Evolutionary conservation across 176 grass and related monocot genomes (phyloP).

Genomic region (Zoysia japonica): DNA sequence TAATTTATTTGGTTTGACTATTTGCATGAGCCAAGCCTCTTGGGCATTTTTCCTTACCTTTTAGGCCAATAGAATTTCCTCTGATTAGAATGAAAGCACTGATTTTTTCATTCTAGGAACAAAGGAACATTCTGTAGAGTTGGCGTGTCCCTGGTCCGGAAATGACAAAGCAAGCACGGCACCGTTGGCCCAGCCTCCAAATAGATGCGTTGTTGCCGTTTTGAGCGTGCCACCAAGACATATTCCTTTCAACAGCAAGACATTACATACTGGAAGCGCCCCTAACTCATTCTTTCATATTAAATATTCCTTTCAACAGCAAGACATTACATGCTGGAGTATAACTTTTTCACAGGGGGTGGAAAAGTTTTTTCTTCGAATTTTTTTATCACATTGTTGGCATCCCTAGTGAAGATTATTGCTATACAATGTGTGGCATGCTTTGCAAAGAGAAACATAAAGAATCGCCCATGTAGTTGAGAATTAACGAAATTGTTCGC

Average conservation of each 20-base stretch:
- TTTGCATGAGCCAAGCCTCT: neutral
- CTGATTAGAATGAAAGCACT: neutral
- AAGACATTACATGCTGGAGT: too few species aligned
- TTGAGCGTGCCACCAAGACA: constrained; percentile 29
- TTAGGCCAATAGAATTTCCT: neutral
- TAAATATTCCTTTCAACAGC: neutral
- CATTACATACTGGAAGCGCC: constrained; percentile 36
- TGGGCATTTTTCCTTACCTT: neutral
- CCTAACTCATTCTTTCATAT: constrained; percentile 36
- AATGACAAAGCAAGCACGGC: constrained; percentile 11
- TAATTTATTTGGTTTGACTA: constrained; percentile 28
- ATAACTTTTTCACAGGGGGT: neutral
- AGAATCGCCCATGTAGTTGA: neutral
- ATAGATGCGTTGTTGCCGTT: constrained; percentile 12
- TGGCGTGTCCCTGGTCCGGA: neutral
- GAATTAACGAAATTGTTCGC: neutral
- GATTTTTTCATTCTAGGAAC: constrained; percentile 53
- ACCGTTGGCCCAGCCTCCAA: constrained; percentile 6
- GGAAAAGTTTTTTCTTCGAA: neutral
- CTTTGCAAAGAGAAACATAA: neutral
- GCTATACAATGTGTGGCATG: neutral
- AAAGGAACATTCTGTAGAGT: constrained; percentile 39
- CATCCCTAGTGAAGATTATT: neutral
- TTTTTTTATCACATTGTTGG: neutral
- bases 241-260: constrained; percentile 16